These are phyloP conservation scores for Pythium pyrilobum DNA, from an alignment of 352 stramenopile species.

Conservation along the genomic window DNA sequence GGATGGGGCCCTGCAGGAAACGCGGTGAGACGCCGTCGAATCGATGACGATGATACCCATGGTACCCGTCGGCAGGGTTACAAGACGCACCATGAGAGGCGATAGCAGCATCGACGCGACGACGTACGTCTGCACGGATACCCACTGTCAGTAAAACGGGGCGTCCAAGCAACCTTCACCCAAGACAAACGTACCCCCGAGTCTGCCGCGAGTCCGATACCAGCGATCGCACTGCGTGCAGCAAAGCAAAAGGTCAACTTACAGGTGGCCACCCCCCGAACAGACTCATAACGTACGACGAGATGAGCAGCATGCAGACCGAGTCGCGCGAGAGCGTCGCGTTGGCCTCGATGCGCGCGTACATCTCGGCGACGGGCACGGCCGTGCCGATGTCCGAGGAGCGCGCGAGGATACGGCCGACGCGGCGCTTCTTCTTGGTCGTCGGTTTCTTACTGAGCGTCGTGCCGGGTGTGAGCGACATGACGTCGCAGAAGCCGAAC, in stretches of 20 bases:
- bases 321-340: constrained; percentile 77
- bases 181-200: constrained; percentile 31
- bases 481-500: constrained; percentile 86
- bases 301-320: constrained; percentile 83
- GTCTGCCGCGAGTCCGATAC: constrained; percentile 74
- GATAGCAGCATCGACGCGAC: constrained; percentile 87
- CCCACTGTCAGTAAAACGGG: not conserved
- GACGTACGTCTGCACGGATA: constrained; percentile 55
- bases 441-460: constrained; percentile 52
- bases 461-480: constrained; percentile 81
- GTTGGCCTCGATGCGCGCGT: constrained; percentile 79
- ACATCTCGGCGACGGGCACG: constrained; percentile 85
- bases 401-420: constrained; percentile 65
- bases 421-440: constrained; percentile 54
- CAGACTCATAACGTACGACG: constrained; percentile 43
- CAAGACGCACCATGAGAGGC: constrained; percentile 64
- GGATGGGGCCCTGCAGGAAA: constrained; percentile 57
- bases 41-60: not conserved
- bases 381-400: constrained; percentile 78
- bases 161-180: not conserved
- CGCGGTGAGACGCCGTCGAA: not conserved
- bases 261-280: not conserved
- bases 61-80: too few relatives aligned
- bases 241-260: not conserved
- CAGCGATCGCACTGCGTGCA: constrained; percentile 54